Evolutionary conservation across 139 green algal species (phyloP).

Genomic region (Mesostigma viride): DNA sequence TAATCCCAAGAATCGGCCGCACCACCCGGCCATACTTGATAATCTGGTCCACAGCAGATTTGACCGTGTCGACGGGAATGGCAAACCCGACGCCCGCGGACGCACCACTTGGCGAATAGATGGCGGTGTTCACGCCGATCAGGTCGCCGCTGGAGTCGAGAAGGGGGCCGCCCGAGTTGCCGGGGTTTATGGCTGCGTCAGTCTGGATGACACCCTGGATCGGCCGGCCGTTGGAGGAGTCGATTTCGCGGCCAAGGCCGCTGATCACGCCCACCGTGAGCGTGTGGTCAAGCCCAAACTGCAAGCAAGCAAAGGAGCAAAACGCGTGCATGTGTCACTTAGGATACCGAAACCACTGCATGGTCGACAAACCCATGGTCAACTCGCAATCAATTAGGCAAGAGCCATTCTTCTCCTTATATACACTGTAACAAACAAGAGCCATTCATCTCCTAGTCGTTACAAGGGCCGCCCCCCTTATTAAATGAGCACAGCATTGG

Average conservation of each 20-base stretch:
- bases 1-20: slow-evolving; percentile 43
- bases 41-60: slow-evolving; percentile 45
- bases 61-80: slow-evolving; percentile 41
- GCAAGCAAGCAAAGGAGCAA: slow-evolving; percentile 6
- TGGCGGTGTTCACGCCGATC: slow-evolving; percentile 54
- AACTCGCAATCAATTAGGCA: no score
- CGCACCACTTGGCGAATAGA: slow-evolving; percentile 38
- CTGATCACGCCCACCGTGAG: slow-evolving; percentile 46
- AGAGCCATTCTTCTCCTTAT: no score
- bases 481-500: no score
- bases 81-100: slow-evolving; percentile 45
- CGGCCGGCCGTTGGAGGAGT: slow-evolving; percentile 51
- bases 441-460: no score
- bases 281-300: slow-evolving; percentile 40
- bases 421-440: no score
- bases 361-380: no score
- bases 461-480: no score
- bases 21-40: slow-evolving; percentile 40
- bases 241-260: slow-evolving; percentile 41
- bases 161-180: slow-evolving; percentile 43
- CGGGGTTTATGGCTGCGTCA: slow-evolving; percentile 49
- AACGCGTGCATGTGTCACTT: no score
- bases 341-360: no score
- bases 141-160: slow-evolving; percentile 37
- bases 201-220: slow-evolving; percentile 65